Evolutionary conservation across 768 basidiomycete genomes (phyloP).

Genomic region (Mrakia frigida): DNA sequence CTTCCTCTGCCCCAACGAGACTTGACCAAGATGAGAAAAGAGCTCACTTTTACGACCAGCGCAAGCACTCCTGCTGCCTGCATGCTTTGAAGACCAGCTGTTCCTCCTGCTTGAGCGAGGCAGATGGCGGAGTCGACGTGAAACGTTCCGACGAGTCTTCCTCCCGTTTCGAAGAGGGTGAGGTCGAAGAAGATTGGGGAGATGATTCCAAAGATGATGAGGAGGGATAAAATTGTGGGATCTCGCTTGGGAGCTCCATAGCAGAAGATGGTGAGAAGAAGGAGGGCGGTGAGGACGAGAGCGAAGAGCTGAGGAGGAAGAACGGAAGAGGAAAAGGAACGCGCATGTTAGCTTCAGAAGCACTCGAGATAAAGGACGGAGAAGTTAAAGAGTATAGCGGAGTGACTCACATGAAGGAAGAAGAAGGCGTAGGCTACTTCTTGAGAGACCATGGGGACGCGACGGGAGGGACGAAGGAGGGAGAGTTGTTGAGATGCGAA

Average conservation of each 20-base stretch:
- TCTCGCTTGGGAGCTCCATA: neutral
- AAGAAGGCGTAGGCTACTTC: neutral
- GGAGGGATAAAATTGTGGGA: neutral
- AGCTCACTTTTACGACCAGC: slow-evolving; percentile 9
- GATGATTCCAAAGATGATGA: slow-evolving; percentile 2
- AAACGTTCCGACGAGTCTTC: neutral
- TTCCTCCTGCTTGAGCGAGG: neutral
- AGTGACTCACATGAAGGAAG: slow-evolving; percentile 5
- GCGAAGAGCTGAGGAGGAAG: neutral
- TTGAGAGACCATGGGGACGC: neutral
- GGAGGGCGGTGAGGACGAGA: neutral
- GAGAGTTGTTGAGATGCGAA: too few species aligned
- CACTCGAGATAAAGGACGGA: neutral
- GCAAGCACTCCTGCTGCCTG: neutral
- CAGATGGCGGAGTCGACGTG: neutral
- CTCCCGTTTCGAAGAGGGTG: neutral
- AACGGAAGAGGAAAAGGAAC: too few species aligned
- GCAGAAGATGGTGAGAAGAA: slow-evolving; percentile 16
- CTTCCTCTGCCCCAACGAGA: neutral
- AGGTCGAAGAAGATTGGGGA: slow-evolving; percentile 4
- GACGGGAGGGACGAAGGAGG: neutral
- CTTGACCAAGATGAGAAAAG: neutral
- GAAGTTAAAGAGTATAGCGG: neutral
- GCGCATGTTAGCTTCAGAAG: neutral
- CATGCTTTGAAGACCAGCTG: neutral